Evolutionary conservation across 805 yeast genomes (phyloP), one percentile per base, ranked within the genome.

Genomic region (Yamadazyma kitorensis): DNA sequence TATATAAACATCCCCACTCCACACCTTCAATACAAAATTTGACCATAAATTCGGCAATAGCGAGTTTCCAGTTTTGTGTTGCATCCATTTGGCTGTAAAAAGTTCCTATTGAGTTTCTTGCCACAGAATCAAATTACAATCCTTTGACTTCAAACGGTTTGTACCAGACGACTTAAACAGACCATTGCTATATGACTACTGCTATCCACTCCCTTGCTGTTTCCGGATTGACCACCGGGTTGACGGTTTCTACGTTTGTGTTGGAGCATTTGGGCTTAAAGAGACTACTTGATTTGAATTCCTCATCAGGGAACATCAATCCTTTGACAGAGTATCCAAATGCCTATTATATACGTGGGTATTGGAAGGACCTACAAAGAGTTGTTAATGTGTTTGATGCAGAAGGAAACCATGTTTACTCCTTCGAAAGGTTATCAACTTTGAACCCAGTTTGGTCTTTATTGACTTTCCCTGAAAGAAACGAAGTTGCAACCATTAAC

Each of bases 361-460:
- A 74, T 35, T 63, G 75, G 39, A 61, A 56, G 12, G 71, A 68
- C 43, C 62, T 64, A 34, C 64, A 62, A 35, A 62, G 69, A 14
- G 51, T 57, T 12, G 67, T 76, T 29, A 74, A 73, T 43, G 78
- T 78, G 1, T 78, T 71, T 49, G 70, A 67, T 41, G 54, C 55
- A 27, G 45, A 51, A 14, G 71, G 74, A 16, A 54, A 50, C 17
- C 68, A 69, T 40, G 48, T 63, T 11, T 77, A 69, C 51, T 61
- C 75, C n/a, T 59, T 77, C 47, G 80, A 76, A 54, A 60, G 81
- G 31, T 60, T 59, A 40, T 61, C 76, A 13, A 53, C 72, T 2
- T 46, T 62, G 33, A 66, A 68, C 32, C 76, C 77, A 13, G 66
- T 67, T 16, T 78, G 83, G 83, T 49, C 70, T n/a, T 48, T 78